Evolutionary conservation across 2,329 filamentous ascomycete species (phyloP).

Genomic region (Fusarium tjaetaba): DNA sequence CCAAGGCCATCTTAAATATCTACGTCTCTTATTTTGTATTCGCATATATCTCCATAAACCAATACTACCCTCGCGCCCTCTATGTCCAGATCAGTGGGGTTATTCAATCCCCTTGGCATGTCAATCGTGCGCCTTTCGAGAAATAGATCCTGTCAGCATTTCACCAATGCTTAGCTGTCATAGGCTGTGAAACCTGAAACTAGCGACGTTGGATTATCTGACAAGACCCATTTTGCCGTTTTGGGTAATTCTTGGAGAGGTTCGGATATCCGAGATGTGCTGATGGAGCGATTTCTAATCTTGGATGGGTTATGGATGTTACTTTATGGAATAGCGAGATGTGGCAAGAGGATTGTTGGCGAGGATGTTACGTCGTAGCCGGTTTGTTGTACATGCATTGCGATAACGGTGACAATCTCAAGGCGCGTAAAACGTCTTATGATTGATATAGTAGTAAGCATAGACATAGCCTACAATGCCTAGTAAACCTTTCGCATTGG

Average conservation of each 20-base stretch:
- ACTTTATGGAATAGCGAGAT: not conserved
- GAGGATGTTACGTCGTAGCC: not conserved
- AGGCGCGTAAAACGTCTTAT: no score
- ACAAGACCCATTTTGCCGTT: not conserved
- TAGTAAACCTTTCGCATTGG: no score
- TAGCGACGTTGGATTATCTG: not conserved
- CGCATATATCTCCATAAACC: not conserved
- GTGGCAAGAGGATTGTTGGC: no score
- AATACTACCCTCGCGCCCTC: not conserved
- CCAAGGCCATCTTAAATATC: not conserved
- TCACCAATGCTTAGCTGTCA: not conserved
- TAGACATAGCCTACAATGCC: no score
- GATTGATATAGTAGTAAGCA: no score
- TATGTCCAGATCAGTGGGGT: not conserved
- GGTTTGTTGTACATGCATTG: not conserved
- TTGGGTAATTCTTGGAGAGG: slow-evolving; percentile 1
- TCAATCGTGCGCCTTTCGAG: slow-evolving; percentile 14
- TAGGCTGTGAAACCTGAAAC: slow-evolving; percentile 2
- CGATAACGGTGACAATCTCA: no score
- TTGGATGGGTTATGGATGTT: no score
- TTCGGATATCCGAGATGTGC: not conserved
- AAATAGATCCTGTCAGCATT: slow-evolving; percentile 5
- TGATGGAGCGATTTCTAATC: not conserved
- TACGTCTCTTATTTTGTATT: not conserved
- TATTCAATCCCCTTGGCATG: not conserved